These are phyloP conservation scores for Cladosporium sp. DNA, from an alignment of 2,329 filamentous ascomycete genomes.

Conservation along the genomic window DNA sequence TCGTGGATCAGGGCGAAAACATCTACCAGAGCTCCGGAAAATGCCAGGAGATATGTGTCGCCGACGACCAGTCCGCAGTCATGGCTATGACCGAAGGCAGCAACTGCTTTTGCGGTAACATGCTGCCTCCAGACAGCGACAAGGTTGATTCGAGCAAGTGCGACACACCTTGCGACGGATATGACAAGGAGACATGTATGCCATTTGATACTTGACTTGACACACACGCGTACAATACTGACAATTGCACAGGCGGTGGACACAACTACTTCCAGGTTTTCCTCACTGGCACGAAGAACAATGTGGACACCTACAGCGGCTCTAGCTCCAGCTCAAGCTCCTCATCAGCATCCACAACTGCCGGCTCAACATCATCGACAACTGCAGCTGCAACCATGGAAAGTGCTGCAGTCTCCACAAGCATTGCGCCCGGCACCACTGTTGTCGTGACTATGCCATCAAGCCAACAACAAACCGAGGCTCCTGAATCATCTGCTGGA, in stretches of 20 bases:
- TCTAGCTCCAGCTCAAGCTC: slow-evolving; percentile 9
- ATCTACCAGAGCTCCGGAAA: slow-evolving; percentile 53
- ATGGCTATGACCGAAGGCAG: slow-evolving; percentile 59
- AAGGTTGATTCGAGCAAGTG: slow-evolving; percentile 59
- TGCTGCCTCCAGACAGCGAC: slow-evolving; percentile 57
- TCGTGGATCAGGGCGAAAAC: slow-evolving; percentile 46
- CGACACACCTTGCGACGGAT: slow-evolving; percentile 62
- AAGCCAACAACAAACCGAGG: slow-evolving; percentile 15
- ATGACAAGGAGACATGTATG: slow-evolving; percentile 58
- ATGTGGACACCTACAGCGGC: slow-evolving; percentile 30
- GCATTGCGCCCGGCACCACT: slow-evolving; percentile 28
- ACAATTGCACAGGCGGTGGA: slow-evolving; percentile 53
- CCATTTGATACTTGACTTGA: neutral
- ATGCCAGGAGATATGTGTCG: slow-evolving; percentile 51
- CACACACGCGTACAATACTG: slow-evolving; percentile 14
- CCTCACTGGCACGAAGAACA: slow-evolving; percentile 46
- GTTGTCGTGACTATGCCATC: slow-evolving; percentile 32
- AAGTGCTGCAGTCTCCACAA: slow-evolving; percentile 28
- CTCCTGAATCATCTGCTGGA: slow-evolving; percentile 45
- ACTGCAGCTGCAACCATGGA: slow-evolving; percentile 15
- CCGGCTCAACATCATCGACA: slow-evolving; percentile 11
- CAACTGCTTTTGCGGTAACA: slow-evolving; percentile 69
- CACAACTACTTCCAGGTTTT: slow-evolving; percentile 48
- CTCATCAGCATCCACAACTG: neutral
- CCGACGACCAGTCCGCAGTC: slow-evolving; percentile 46